phyloP scores from a whole-genome alignment of 2,329 filamentous ascomycete species.

The Colletotrichum tabaci region DNA sequence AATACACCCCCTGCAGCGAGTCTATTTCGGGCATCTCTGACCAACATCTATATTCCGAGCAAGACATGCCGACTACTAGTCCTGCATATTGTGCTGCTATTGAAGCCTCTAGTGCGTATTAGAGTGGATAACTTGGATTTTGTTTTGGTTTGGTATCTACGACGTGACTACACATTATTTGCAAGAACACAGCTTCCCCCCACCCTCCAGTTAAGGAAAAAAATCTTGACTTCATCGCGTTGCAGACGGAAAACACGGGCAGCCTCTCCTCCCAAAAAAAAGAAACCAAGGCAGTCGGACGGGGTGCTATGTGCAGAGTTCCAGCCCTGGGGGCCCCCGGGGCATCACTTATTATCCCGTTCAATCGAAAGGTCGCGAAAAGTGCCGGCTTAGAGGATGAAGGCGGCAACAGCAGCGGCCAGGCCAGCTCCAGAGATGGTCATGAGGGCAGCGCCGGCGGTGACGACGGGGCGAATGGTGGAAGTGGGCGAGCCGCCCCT shows the following conservation, averaged over 20 bases:
- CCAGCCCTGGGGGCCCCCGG: not conserved
- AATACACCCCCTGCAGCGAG: too few species aligned
- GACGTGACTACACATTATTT: slow-evolving; percentile 32
- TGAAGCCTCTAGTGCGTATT: too few species aligned
- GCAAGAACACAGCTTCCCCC: slow-evolving; percentile 2
- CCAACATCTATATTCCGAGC: too few species aligned
- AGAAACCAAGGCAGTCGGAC: slow-evolving; percentile 7
- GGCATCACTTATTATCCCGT: not conserved
- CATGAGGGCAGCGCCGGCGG: slow-evolving; percentile 30
- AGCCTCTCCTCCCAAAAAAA: not conserved
- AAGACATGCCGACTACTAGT: too few species aligned
- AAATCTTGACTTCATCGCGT: slow-evolving; percentile 16
- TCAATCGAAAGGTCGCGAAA: not conserved
- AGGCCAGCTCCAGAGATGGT: slow-evolving; percentile 35
- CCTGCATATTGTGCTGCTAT: too few species aligned
- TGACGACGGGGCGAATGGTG: slow-evolving; percentile 28
- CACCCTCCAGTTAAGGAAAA: not conserved
- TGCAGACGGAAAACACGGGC: not conserved
- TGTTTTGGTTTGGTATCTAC: slow-evolving; percentile 13
- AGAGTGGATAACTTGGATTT: too few species aligned
- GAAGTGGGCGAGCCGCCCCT: slow-evolving; percentile 13
- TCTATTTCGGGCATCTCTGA: too few species aligned
- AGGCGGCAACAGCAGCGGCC: slow-evolving; percentile 22
- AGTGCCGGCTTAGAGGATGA: slow-evolving; percentile 26
- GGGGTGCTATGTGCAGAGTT: slow-evolving; percentile 1